Percentiles rank a stretch among this genome's conserved stretches.
phyloP scores from a whole-genome alignment of 768 basidiomycete species.

The Podaxis rugospora region DNA sequence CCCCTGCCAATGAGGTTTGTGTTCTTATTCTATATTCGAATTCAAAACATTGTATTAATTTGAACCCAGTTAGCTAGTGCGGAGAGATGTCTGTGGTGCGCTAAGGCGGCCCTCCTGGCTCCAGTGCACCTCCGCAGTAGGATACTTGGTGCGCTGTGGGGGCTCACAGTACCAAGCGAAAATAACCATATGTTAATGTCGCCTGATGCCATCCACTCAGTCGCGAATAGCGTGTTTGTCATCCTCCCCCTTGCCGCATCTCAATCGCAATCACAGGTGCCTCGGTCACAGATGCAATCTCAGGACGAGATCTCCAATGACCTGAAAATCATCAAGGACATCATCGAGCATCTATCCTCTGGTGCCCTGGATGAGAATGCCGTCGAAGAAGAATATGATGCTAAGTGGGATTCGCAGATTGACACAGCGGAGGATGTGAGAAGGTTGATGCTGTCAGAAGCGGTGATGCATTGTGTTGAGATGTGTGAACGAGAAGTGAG shows the following conservation, averaged over 20 bases:
- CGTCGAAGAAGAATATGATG: conserved; percentile 49
- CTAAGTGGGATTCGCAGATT: conserved; percentile 31
- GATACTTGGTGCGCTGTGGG: conserved; percentile 42
- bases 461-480: conserved; percentile 49
- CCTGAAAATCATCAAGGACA: conserved; percentile 30
- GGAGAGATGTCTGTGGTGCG: conserved; percentile 69
- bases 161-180: conserved; percentile 40
- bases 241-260: conserved; percentile 37
- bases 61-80: conserved; percentile 35
- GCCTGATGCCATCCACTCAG: conserved; percentile 43
- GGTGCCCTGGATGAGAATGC: conserved; percentile 41
- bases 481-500: conserved; percentile 39
- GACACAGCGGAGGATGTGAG: conserved; percentile 25
- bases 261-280: background rate
- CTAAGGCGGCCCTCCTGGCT: conserved; percentile 47
- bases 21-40: background rate
- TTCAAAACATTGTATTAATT: background rate
- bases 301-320: conserved; percentile 25
- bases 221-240: conserved; percentile 48
- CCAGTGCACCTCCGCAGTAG: conserved; percentile 41
- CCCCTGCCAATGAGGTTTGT: conserved; percentile 48
- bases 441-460: conserved; percentile 38
- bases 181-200: conserved; percentile 36
- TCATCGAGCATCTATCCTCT: conserved; percentile 38
- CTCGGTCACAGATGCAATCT: background rate